phyloP scores from a whole-genome alignment of 768 basidiomycete species.

The Lentinula edodes region DNA sequence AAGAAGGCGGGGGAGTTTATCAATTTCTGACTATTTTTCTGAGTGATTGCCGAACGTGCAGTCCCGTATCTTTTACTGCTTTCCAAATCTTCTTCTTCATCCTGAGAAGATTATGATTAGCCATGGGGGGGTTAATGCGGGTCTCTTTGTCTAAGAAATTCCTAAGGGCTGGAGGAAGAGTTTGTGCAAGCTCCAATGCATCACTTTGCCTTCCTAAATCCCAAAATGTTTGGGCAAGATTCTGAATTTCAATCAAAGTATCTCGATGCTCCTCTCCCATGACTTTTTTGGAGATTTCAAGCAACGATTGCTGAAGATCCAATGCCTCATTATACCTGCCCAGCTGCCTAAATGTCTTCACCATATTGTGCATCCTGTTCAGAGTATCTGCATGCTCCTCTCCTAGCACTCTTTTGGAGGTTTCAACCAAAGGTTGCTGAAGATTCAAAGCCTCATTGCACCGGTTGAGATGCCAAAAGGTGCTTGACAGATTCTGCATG shows the following conservation, averaged over 20 bases:
- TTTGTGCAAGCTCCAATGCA: not conserved
- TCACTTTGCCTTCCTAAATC: not conserved
- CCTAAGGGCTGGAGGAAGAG: no score
- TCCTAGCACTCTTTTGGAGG: not conserved
- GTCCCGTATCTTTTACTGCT: no score
- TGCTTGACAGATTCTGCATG: not conserved
- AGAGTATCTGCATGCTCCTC: not conserved
- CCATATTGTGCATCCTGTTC: not conserved
- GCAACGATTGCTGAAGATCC: not conserved
- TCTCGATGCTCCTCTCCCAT: not conserved
- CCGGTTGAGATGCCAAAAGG: not conserved
- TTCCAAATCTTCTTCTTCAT: no score
- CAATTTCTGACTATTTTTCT: no score
- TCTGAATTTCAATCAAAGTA: not conserved
- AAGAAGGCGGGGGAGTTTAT: no score
- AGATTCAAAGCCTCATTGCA: not conserved
- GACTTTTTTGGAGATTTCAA: not conserved
- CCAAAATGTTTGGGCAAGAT: not conserved
- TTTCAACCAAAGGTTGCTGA: not conserved
- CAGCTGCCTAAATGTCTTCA: not conserved
- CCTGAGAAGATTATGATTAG: no score
- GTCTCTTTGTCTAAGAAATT: no score
- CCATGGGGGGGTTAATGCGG: no score
- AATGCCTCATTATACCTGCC: not conserved
- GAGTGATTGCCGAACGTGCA: no score